Evolutionary conservation across 1,284 basidiomycete species (phyloP).

Genomic region (Ceratobasidium theobromae): DNA sequence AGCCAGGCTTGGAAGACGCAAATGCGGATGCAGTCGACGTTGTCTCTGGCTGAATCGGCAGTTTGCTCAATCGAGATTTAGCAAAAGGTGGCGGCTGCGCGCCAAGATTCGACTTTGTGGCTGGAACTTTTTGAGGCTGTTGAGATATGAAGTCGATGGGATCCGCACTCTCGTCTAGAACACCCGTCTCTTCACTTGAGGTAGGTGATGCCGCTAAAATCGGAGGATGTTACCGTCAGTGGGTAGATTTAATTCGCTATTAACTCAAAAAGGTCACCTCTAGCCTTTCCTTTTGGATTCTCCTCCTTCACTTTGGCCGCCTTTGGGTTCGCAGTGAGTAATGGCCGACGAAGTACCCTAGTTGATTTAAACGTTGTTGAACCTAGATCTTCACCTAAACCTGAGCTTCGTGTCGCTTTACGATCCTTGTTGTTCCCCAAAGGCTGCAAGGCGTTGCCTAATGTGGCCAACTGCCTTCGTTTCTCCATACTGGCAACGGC

Average conservation of each 20-base stretch:
- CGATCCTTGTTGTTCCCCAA: neutral
- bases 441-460: neutral
- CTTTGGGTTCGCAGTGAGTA: neutral
- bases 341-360: neutral
- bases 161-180: neutral
- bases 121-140: neutral
- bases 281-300: neutral
- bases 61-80: neutral
- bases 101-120: neutral
- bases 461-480: neutral
- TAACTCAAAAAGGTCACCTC: neutral
- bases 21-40: neutral
- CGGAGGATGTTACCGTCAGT: neutral
- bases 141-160: too few species aligned
- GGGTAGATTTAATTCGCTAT: neutral
- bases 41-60: neutral
- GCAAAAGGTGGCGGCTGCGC: conserved; percentile 17
- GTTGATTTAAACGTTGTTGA: neutral
- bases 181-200: neutral
- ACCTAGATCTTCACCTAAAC: conserved; percentile 14
- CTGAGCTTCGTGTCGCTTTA: neutral
- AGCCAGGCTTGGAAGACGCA: neutral
- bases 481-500: neutral
- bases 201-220: neutral
- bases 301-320: neutral